These are phyloP conservation scores for Scenedesmus sp. DNA, from an alignment of 163 green algal genomes.

Conservation along the genomic window DNA sequence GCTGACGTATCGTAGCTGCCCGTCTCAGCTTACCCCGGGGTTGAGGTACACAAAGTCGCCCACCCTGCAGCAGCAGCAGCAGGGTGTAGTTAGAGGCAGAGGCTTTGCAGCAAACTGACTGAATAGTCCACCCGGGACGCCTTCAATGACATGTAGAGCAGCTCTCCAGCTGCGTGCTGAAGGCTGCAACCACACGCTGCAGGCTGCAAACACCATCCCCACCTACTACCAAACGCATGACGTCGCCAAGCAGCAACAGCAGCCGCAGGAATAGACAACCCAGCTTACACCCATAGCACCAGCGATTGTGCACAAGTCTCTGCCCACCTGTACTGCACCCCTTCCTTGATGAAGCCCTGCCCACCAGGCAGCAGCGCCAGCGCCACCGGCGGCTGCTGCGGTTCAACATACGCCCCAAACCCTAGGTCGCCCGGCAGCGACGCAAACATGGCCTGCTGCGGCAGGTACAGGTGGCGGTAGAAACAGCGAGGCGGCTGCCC, in stretches of 20 bases:
- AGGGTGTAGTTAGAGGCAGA: background rate
- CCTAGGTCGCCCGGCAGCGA: constrained; percentile 65
- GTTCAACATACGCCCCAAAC: constrained; percentile 61
- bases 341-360: constrained; percentile 73
- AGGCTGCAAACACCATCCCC: too few species aligned
- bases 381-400: background rate
- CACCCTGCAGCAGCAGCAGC: constrained; percentile 2
- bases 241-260: background rate
- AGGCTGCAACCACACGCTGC: too few species aligned
- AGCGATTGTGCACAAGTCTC: background rate
- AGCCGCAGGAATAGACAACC: too few species aligned
- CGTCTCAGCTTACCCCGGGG: background rate
- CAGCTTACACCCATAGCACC: background rate
- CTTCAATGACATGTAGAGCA: too few species aligned
- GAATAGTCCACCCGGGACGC: background rate
- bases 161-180: too few species aligned
- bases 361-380: constrained; percentile 27
- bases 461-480: constrained; percentile 86
- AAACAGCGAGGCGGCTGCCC: constrained; percentile 70
- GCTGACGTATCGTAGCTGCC: background rate
- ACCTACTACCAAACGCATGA: background rate
- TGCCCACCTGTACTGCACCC: constrained; percentile 65
- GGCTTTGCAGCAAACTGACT: background rate
- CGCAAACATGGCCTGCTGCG: constrained; percentile 89
- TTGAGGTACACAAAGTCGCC: background rate